A percentile compares a stretch with the other conserved stretches of the same genome.
Evolutionary conservation across 2,329 filamentous ascomycete species (phyloP).

Genomic region (Fusarium sp.): DNA sequence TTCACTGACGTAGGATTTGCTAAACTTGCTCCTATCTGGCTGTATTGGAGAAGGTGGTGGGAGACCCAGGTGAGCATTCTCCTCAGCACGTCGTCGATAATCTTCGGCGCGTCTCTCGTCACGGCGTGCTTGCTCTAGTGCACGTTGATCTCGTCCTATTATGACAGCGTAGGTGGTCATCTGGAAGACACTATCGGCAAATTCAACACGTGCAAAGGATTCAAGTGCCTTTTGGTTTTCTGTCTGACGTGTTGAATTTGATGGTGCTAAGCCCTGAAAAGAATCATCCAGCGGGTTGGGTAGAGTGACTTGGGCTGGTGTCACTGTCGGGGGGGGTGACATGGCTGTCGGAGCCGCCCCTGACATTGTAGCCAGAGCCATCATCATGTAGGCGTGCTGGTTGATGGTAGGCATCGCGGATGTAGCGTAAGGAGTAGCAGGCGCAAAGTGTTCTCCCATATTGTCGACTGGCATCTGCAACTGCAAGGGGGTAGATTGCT

Average conservation of each 20-base stretch:
- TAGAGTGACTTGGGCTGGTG: slow-evolving; percentile 58
- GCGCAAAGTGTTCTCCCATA: slow-evolving; percentile 44
- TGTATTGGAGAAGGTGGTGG: slow-evolving; percentile 63
- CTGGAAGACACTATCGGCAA: slow-evolving; percentile 80
- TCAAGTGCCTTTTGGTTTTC: slow-evolving; percentile 59
- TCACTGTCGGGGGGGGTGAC: slow-evolving; percentile 58
- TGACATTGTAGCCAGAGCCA: slow-evolving; percentile 56
- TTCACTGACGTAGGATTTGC: slow-evolving; percentile 75
- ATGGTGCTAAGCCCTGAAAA: slow-evolving; percentile 44
- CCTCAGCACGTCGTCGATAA: slow-evolving; percentile 57
- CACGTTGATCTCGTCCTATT: slow-evolving; percentile 76
- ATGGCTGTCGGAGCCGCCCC: slow-evolving; percentile 51
- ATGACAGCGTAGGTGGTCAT: slow-evolving; percentile 81
- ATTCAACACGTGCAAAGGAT: slow-evolving; percentile 72
- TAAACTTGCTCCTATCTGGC: slow-evolving; percentile 65
- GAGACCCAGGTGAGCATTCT: slow-evolving; percentile 60
- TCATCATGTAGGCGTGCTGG: slow-evolving; percentile 58
- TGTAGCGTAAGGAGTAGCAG: slow-evolving; percentile 50
- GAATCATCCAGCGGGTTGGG: slow-evolving; percentile 51
- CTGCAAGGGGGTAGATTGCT: slow-evolving; percentile 38
- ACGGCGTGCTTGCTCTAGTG: slow-evolving; percentile 64
- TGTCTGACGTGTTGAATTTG: slow-evolving; percentile 50
- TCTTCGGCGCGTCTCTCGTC: slow-evolving; percentile 62
- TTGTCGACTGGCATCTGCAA: slow-evolving; percentile 27
- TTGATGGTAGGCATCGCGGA: slow-evolving; percentile 49